phyloP scores from a whole-genome alignment of 2,329 filamentous ascomycete species.

The Sporothrix inflata region DNA sequence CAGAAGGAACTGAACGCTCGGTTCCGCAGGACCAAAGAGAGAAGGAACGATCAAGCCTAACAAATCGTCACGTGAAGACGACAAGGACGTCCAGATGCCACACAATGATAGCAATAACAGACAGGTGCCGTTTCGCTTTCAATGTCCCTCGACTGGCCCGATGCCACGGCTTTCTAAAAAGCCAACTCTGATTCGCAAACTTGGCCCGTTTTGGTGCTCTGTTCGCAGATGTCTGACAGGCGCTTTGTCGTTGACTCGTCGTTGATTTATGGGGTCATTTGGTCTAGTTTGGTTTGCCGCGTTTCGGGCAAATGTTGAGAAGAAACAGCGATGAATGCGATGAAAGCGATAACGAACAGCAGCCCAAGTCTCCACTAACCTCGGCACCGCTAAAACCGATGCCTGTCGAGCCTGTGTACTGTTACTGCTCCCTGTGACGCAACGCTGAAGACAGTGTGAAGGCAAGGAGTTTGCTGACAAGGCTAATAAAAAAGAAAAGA shows the following conservation, averaged over 20 bases:
- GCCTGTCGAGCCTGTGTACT: background rate
- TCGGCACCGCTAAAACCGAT: constrained; percentile 14
- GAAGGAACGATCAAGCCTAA: background rate
- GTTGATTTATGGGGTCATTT: background rate
- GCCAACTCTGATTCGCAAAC: background rate
- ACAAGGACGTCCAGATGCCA: background rate
- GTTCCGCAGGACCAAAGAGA: background rate
- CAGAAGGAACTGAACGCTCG: background rate
- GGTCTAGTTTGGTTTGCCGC: background rate
- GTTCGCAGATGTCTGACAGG: background rate
- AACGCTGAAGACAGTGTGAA: background rate
- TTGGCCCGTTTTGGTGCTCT: constrained; percentile 5
- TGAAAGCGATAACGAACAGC: background rate
- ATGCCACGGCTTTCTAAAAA: background rate
- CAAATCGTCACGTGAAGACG: background rate
- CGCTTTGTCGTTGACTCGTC: background rate
- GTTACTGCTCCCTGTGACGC: background rate
- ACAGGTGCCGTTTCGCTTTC: background rate
- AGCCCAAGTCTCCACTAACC: constrained; percentile 19
- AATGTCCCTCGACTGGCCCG: background rate
- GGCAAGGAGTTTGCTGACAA: background rate
- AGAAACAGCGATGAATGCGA: background rate
- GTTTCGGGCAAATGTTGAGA: background rate
- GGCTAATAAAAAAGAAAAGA: background rate
- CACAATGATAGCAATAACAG: background rate